phyloP scores from a whole-genome alignment of 495 filamentous ascomycete genomes.

The Thozetella sp. region DNA sequence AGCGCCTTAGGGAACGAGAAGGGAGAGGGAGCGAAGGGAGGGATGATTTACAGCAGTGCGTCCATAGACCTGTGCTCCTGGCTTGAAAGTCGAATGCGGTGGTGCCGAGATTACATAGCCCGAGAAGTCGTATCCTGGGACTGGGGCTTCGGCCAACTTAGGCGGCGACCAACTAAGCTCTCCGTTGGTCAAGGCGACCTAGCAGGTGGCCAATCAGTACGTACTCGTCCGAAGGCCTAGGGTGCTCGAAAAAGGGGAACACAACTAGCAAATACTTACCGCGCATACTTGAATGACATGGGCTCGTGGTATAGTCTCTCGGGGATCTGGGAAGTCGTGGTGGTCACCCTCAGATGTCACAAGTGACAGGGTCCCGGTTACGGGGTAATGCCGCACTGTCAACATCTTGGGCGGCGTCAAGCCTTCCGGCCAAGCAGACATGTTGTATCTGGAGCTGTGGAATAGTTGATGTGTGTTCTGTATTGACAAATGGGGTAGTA shows the following conservation, averaged over 20 bases:
- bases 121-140: conserved; percentile 56
- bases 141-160: neutral
- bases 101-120: conserved; percentile 55
- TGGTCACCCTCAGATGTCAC: neutral
- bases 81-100: conserved; percentile 45
- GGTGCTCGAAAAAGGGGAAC: too few species aligned
- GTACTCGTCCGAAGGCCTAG: too few species aligned
- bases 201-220: conserved; percentile 44
- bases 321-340: neutral
- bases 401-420: neutral
- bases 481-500: too few species aligned
- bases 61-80: conserved; percentile 56
- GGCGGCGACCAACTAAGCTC: conserved; percentile 38
- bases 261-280: too few species aligned
- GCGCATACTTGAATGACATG: neutral
- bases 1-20: too few species aligned
- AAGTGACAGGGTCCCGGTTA: neutral
- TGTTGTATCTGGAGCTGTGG: neutral
- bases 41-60: conserved; percentile 28
- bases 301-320: neutral
- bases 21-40: neutral
- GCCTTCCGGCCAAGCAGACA: neutral
- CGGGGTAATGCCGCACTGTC: neutral
- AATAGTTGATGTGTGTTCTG: neutral
- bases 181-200: conserved; percentile 52